A percentile compares a stretch with the other conserved stretches of the same genome.
Conservation (phyloP, 176 grass and related monocot genomes). For the Tuctoria greenei region DNA sequence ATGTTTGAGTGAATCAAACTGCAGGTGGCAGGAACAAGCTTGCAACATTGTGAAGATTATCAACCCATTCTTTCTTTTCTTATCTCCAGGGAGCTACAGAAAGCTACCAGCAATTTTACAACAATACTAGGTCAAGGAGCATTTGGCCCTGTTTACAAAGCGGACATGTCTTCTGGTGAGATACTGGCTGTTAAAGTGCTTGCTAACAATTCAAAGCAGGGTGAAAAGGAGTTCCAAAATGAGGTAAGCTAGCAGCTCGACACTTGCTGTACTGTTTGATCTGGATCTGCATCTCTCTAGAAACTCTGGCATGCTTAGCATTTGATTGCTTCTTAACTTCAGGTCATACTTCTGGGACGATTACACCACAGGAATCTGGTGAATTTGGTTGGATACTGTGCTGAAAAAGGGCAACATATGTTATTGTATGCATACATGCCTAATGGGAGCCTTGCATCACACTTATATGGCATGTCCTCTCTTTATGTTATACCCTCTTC, state of each 20-base stretch:
- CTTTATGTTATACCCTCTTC: constrained; percentile 14
- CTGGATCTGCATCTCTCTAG: not conserved
- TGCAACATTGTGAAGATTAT: not conserved
- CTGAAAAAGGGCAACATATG: constrained; percentile 88
- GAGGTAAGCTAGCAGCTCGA: constrained; percentile 55
- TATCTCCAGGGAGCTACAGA: constrained; percentile 76
- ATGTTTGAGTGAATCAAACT: constrained; percentile 10
- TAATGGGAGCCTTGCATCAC: constrained; percentile 87
- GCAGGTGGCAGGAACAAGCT: constrained; percentile 2
- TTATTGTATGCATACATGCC: constrained; percentile 96
- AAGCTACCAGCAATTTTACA: constrained; percentile 88
- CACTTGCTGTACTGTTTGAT: constrained; percentile 6
- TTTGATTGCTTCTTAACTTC: constrained; percentile 38
- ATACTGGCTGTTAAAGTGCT: constrained; percentile 91
- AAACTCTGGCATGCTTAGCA: constrained; percentile 25
- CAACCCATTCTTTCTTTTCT: not conserved
- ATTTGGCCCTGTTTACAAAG: constrained; percentile 95
- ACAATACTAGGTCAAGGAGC: constrained; percentile 86
- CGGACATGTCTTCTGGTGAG: constrained; percentile 83
- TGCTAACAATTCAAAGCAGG: constrained; percentile 84
- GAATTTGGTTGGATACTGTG: constrained; percentile 97
- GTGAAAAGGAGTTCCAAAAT: constrained; percentile 94
- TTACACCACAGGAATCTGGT: constrained; percentile 97
- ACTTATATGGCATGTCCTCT: constrained; percentile 80
- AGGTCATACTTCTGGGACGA: constrained; percentile 91